A percentile compares a stretch with the other conserved stretches of the same genome.
These are phyloP conservation scores for Plasmodium ovale DNA, from an alignment of 169 alveolate species.

Conservation along the genomic window DNA sequence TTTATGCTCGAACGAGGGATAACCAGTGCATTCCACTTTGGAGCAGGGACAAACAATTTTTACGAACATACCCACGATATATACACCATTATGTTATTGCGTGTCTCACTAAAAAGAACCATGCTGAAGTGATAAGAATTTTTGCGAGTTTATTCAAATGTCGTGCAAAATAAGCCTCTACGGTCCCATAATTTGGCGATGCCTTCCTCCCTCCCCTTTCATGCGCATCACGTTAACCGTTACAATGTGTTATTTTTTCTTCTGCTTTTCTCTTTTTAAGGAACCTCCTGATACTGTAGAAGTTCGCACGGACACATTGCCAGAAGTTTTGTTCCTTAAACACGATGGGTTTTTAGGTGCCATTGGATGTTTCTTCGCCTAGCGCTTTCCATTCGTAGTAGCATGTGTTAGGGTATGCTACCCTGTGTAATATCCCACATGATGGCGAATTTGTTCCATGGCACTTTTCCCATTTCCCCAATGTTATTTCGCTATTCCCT, in stretches of 20 bases:
- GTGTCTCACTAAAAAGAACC: too few species aligned
- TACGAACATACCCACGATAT: too few species aligned
- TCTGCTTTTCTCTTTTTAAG: slow-evolving; percentile 23
- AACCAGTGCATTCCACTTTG: too few species aligned
- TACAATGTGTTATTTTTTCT: neutral
- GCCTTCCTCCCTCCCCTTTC: neutral
- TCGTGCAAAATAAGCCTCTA: neutral
- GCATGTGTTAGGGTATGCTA: too few species aligned
- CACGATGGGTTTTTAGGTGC: slow-evolving; percentile 93
- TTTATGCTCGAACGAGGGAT: too few species aligned
- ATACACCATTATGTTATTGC: too few species aligned
- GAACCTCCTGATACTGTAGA: slow-evolving; percentile 19
- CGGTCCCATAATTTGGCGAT: neutral
- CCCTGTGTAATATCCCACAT: too few species aligned
- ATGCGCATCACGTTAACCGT: neutral
- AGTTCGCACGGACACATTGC: neutral
- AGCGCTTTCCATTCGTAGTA: neutral
- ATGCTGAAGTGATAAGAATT: too few species aligned
- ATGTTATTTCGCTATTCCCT: too few species aligned
- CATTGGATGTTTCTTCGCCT: slow-evolving; percentile 90
- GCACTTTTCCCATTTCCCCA: too few species aligned
- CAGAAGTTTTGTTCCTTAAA: slow-evolving; percentile 84
- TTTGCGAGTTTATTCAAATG: neutral
- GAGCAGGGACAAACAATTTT: too few species aligned
- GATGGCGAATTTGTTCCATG: too few species aligned